Conservation (phyloP, 805 yeast species). For the Jamesozyma rosinii region DNA sequence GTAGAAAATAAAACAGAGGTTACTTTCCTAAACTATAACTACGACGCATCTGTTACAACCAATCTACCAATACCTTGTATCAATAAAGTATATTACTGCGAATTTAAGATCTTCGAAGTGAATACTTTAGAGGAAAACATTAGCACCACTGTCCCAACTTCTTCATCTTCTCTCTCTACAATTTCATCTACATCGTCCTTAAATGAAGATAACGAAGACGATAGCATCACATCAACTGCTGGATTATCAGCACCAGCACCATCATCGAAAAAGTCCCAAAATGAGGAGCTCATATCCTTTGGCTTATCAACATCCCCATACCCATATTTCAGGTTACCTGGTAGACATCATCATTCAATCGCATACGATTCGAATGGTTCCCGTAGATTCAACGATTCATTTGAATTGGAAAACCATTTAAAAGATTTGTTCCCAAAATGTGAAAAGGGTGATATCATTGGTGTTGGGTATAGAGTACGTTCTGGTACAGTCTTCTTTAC, state of each 20-base stretch:
- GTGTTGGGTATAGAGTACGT: slow-evolving; percentile 77
- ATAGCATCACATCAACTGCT: neutral
- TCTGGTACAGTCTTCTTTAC: slow-evolving; percentile 88
- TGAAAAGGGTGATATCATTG: slow-evolving; percentile 83
- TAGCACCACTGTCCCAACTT: neutral
- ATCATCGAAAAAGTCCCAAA: neutral
- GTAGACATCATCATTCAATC: slow-evolving; percentile 74
- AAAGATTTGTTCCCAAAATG: slow-evolving; percentile 48
- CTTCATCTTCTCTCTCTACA: neutral
- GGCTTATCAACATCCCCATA: slow-evolving; percentile 85
- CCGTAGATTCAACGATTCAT: slow-evolving; percentile 73
- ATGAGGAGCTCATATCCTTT: slow-evolving; percentile 48
- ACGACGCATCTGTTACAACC: slow-evolving; percentile 62
- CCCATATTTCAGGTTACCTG: slow-evolving; percentile 89
- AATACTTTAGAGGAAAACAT: slow-evolving; percentile 26
- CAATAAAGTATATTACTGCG: slow-evolving; percentile 84
- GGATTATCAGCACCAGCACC: neutral
- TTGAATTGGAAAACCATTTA: slow-evolving; percentile 38
- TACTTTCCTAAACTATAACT: slow-evolving; percentile 45
- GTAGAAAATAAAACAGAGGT: slow-evolving; percentile 61
- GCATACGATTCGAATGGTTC: slow-evolving; percentile 84
- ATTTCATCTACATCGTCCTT: slow-evolving; percentile 1
- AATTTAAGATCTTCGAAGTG: slow-evolving; percentile 68
- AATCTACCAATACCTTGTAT: slow-evolving; percentile 76
- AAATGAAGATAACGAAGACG: slow-evolving; percentile 2